Conservation (phyloP, 2,329 filamentous ascomycete species). For the Fusarium xyrophilum region DNA sequence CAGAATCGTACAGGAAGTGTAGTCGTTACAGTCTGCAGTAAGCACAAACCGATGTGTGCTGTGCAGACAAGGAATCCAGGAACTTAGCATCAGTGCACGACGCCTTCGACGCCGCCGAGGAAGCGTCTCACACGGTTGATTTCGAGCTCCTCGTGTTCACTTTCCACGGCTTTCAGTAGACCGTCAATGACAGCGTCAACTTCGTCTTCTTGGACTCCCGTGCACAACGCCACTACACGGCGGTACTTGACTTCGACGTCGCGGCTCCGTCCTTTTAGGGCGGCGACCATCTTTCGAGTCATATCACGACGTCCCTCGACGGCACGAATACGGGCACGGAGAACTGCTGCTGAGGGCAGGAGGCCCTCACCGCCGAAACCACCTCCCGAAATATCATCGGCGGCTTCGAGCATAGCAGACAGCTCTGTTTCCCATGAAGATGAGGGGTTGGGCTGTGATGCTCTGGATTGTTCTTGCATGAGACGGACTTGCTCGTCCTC, state of each 20-base stretch:
- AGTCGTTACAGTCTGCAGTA: conserved; percentile 33
- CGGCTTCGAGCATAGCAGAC: conserved; percentile 54
- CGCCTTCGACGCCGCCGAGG: conserved; percentile 76
- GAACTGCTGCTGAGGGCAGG: conserved; percentile 65
- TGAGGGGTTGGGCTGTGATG: conserved; percentile 54
- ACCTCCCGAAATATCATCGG: conserved; percentile 47
- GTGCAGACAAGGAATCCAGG: neutral
- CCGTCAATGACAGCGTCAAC: conserved; percentile 83
- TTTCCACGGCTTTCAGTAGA: conserved; percentile 86
- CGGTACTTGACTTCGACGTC: conserved; percentile 89
- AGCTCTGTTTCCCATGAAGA: conserved; percentile 63
- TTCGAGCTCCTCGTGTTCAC: conserved; percentile 79
- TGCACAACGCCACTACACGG: conserved; percentile 86
- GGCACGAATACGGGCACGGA: conserved; percentile 73
- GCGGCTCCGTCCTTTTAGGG: conserved; percentile 78
- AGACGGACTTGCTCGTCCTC: conserved; percentile 69
- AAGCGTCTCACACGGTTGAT: conserved; percentile 80
- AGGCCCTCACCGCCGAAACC: conserved; percentile 50
- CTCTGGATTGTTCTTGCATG: conserved; percentile 51
- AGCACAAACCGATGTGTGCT: conserved; percentile 4
- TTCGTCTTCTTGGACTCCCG: conserved; percentile 75
- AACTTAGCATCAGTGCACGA: conserved; percentile 49
- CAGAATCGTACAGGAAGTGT: conserved; percentile 25
- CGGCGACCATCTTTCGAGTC: conserved; percentile 71
- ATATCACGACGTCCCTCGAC: conserved; percentile 73